phyloP scores from a whole-genome alignment of 73 alveolate genomes.

The Tetrahymena borealis region DNA sequence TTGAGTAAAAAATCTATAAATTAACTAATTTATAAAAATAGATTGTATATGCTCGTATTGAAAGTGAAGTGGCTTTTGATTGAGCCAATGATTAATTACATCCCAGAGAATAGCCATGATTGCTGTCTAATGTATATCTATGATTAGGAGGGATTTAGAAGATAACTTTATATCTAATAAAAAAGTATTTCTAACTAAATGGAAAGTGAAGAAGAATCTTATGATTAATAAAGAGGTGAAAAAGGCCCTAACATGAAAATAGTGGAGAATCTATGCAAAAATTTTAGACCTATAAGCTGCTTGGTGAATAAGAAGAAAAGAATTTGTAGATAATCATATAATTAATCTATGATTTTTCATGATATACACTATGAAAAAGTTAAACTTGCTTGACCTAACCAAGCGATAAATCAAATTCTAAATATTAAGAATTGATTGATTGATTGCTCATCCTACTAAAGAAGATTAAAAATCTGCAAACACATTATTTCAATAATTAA shows the following conservation, averaged over 20 bases:
- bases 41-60: neutral
- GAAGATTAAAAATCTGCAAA: too few species aligned
- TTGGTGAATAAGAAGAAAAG: neutral
- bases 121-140: neutral
- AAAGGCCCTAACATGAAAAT: too few species aligned
- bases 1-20: neutral
- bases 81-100: neutral
- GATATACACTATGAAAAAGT: neutral
- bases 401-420: too few species aligned
- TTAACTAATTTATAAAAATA: neutral
- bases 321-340: neutral
- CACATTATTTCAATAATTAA: too few species aligned
- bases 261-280: neutral
- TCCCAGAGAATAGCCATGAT: neutral
- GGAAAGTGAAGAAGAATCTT: neutral
- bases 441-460: too few species aligned
- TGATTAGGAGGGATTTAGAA: neutral
- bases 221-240: neutral
- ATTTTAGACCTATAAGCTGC: neutral
- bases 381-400: neutral
- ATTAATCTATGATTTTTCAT: neutral
- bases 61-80: neutral
- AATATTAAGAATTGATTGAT: too few species aligned
- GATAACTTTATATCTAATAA: neutral
- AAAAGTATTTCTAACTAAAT: neutral